Base-by-base conservation (phyloP, 1,284 basidiomycete species). In the Pascua sp. region DNA sequence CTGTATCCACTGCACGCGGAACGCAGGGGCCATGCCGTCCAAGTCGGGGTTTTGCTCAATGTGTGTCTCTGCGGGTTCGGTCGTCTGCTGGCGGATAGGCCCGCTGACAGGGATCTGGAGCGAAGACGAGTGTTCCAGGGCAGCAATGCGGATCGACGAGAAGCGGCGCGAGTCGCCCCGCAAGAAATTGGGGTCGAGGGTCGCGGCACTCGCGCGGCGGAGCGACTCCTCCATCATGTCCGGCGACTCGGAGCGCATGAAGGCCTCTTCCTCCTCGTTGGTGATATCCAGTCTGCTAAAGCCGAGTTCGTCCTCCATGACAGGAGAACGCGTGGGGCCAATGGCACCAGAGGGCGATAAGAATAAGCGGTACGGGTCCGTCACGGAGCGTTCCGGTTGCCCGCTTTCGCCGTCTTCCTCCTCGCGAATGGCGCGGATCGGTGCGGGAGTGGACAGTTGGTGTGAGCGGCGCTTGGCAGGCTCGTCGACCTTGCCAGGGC, bases 1-100 rank as follows among this genome's bases (percentile, higher is more conserved):
- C 62, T 84, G 84, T 51, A 94, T 70, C 94, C 94, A 98, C 66
- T 93, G 83, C 32, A 98, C 79, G 57, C 82, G 82, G 81, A 98
- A 97, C 1, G 88, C 81, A 53, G 82, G 12, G 88, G 90, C 87
- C 86, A 89, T 46, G 17, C 44, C 24, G 13, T 53, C 52, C 24
- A 32, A 32, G 24, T 32, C 24, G 24, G 24, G 24, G 24, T 32
- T 32, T 32, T 32, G 24, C 7, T 32, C 24, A 7, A 32, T 32
- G 7, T 32, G 24, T 7, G 24, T 32, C 7, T 32, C 24, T 7
- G 24, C 24, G 24, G 24, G 24, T 7, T 32, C 24, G 24, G 24
- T 32, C 24, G 24, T 32, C 24, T 32, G 24, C 24, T 32, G 24
- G 24, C 24, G 24, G 24, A 32, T 32, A 32, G n/a, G 38, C 24